Base-by-base conservation (phyloP, 2,329 filamentous ascomycete genomes). In the Aspergillus glaucus region DNA sequence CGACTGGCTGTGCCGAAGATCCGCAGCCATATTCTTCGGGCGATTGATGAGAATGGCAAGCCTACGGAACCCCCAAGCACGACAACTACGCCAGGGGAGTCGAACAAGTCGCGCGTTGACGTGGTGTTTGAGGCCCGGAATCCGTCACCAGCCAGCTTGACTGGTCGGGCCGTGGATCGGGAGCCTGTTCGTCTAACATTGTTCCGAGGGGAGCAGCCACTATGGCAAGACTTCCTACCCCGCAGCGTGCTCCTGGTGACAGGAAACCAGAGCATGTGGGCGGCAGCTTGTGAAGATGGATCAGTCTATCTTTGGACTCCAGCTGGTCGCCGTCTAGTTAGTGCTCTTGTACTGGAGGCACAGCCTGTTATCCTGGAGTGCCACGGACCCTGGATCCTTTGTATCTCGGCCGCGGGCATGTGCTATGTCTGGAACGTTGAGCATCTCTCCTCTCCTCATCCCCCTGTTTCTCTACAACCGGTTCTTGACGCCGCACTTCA, bases 181-280 rank as follows among this genome's bases (percentile, higher is more conserved):
- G 92, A 97, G 50, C 93, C 93, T 1, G 87, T 89, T 4, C 84
- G 88, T 30, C 82, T 98, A 39, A 87, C 83, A 4, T 84, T 93
- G 36, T 87, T 84, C 2, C 92, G 89, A 63, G 82, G 88, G 47
- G 89, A 89, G 4, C 82, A 85, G 48, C 76, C 86, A 1, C 69
- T 97, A 3, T 98, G 94, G 93, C 88, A 96, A 62, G 94, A 98
- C 63, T 98, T 88, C 60, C 73, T 98, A 12, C 91, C 92, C 0
- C 81, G 86, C 50, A 83, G 89, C 5, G 87, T 95, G 21, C 80
- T 98, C n/a, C 78, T 97, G 1, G 85, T 94, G 1, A 93, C 92
- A 0, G 94, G 90, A 2, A 97, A 90, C 66, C 84, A 86, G 59
- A 84, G 87, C 57, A 91, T 97, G 64, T 98, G 93, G 87, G 86